Evolutionary conservation across 2,329 filamentous ascomycete genomes (phyloP).

Genomic region (Xylariaceae sp.): DNA sequence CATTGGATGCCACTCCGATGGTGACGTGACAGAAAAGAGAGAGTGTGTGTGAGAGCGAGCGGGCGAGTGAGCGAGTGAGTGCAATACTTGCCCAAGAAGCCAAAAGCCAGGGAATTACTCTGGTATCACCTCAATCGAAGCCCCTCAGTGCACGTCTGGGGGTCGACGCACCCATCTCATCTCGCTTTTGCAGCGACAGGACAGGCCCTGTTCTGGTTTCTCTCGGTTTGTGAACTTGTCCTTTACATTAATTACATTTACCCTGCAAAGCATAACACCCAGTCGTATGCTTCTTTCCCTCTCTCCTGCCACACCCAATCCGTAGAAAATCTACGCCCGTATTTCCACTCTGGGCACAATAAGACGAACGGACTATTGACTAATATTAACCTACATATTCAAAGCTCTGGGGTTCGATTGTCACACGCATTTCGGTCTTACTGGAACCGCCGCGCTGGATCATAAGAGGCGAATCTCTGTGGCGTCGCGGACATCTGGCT

Average conservation of each 20-base stretch:
- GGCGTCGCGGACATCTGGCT: conserved; percentile 5
- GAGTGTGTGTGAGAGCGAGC: too few species aligned
- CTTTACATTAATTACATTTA: background rate
- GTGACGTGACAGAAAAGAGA: background rate
- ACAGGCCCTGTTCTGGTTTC: conserved; percentile 5
- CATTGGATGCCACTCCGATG: conserved; percentile 1
- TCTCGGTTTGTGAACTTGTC: background rate
- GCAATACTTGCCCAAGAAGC: background rate
- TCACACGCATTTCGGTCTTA: background rate
- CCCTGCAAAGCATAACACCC: background rate
- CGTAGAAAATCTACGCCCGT: conserved; percentile 8
- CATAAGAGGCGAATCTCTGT: background rate
- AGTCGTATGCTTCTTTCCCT: background rate
- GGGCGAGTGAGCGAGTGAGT: background rate
- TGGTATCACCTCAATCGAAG: conserved; percentile 18
- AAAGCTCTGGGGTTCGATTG: background rate
- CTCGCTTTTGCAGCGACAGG: conserved; percentile 5
- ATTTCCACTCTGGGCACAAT: background rate
- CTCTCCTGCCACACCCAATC: background rate
- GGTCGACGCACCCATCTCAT: conserved; percentile 7
- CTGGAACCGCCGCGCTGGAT: conserved; percentile 9
- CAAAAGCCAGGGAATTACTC: conserved; percentile 11
- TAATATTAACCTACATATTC: background rate
- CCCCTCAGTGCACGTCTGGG: conserved; percentile 10
- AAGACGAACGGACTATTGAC: too few species aligned